Evolutionary conservation across 805 yeast species (phyloP).

Genomic region (Sporopachydermia quercuum): DNA sequence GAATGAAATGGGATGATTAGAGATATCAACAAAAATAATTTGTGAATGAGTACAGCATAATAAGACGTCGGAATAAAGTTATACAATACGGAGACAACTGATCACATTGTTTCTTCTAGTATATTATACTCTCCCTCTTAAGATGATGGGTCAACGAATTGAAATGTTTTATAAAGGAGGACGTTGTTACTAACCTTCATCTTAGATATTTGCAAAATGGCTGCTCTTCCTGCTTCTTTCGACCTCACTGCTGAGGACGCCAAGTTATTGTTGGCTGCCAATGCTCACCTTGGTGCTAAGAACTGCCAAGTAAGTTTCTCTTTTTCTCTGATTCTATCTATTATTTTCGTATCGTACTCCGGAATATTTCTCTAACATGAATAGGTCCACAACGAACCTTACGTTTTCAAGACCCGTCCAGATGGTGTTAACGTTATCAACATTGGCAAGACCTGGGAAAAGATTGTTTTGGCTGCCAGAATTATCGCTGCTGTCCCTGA

Average conservation of each 20-base stretch:
- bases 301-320: slow-evolving; percentile 84
- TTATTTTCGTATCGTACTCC: too few relatives aligned
- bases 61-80: too few relatives aligned
- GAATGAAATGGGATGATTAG: too few relatives aligned
- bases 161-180: too few relatives aligned
- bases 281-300: slow-evolving; percentile 98
- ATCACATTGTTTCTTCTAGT: too few relatives aligned
- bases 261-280: slow-evolving; percentile 98
- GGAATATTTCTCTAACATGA: too few relatives aligned
- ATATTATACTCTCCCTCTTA: too few relatives aligned
- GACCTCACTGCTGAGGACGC: slow-evolving; percentile 96
- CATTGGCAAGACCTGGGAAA: slow-evolving; percentile 99
- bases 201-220: slow-evolving; percentile 18
- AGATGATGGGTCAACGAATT: too few relatives aligned
- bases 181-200: too few relatives aligned
- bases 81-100: too few relatives aligned
- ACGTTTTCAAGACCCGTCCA: slow-evolving; percentile 96
- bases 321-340: slow-evolving; percentile 10
- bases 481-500: slow-evolving; percentile 98
- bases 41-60: too few relatives aligned
- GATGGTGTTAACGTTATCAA: slow-evolving; percentile 98
- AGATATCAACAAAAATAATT: too few relatives aligned
- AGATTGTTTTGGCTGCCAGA: slow-evolving; percentile 98
- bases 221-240: slow-evolving; percentile 73
- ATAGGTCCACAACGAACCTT: slow-evolving; percentile 93